A percentile compares a stretch with the other conserved stretches of the same genome.
Evolutionary conservation across 441 rosid species (phyloP).

Genomic region (Brassica balearica): DNA sequence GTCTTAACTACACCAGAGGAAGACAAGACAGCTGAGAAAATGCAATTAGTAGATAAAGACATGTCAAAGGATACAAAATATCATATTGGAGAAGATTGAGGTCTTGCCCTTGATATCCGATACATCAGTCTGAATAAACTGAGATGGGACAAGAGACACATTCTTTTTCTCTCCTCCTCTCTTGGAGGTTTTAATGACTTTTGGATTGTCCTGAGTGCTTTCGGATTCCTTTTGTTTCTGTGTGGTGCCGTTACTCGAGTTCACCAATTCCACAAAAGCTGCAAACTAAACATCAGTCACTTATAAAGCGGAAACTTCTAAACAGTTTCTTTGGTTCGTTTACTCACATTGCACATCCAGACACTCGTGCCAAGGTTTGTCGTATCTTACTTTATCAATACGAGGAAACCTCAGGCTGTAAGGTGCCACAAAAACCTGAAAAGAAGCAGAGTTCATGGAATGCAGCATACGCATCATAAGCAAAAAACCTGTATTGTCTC

Average conservation of each 20-base stretch:
- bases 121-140: constrained; percentile 83
- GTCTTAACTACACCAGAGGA: no score
- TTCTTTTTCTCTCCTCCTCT: constrained; percentile 62
- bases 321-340: constrained; percentile 11
- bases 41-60: constrained; percentile 7
- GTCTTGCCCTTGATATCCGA: constrained; percentile 81
- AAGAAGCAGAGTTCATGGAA: constrained; percentile 24
- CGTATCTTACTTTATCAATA: constrained; percentile 93
- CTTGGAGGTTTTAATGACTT: constrained; percentile 49
- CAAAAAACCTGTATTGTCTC: not conserved
- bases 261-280: constrained; percentile 92
- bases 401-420: constrained; percentile 98
- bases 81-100: constrained; percentile 76
- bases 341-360: constrained; percentile 91
- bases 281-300: constrained; percentile 37
- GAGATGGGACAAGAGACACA: constrained; percentile 76
- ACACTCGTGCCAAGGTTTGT: constrained; percentile 98
- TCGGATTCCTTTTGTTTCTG: constrained; percentile 66
- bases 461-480: constrained; percentile 16
- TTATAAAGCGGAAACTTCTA: constrained; percentile 7
- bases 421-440: constrained; percentile 95
- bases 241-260: constrained; percentile 93
- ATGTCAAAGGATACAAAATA: constrained; percentile 88
- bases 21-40: constrained; percentile 5
- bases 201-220: constrained; percentile 49